Base-by-base conservation (phyloP, 306 rosid genomes). In the Quercus engelmannii region DNA sequence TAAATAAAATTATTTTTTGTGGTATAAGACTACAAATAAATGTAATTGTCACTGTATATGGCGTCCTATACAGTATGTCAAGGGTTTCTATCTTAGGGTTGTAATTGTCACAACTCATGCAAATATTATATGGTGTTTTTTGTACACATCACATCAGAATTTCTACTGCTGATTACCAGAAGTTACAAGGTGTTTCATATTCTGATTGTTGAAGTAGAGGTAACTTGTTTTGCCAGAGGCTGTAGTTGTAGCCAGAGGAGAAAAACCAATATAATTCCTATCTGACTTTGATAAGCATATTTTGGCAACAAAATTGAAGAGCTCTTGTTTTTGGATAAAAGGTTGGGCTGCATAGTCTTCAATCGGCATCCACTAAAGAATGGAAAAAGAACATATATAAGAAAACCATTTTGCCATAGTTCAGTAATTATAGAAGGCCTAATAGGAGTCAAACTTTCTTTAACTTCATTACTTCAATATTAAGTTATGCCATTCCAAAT, bases 291-390 rank as follows among this genome's bases (percentile, higher is more conserved):
- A 87, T 78, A 85, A 25, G 58, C 92, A 84, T 31, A 92, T 56
- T 62, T 91, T 80, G 3, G 92, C 77, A 10, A 94, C 54, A 43
- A 82, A 84, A 58, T 87, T 52, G 78, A 91, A 94, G n/a, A 67
- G 23, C 56, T 90, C 83, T 52, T 82, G 69, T 11, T 78, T 21
- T 80, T 35, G 55, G 8, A 89, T 73, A 75, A 91, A 91, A 20
- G 97, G 86, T 62, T 94, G 98, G n/a, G 90, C 92, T 75, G 79
- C 87, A 81, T 92, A 94, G 4, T 94, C 98, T 63, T 84, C 88
- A 76, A 88, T 26, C 14, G 89, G 84, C 97, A 94, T 92, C 98
- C 98, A 92, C 97, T 94, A 92, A 18, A 77, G n/a, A 76, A 79
- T 5, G 31, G 21, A 30, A 30, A 28, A 17, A 28, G 1, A 2